phyloP scores from a whole-genome alignment of 352 stramenopile genomes.

The Pythium phragmitis region DNA sequence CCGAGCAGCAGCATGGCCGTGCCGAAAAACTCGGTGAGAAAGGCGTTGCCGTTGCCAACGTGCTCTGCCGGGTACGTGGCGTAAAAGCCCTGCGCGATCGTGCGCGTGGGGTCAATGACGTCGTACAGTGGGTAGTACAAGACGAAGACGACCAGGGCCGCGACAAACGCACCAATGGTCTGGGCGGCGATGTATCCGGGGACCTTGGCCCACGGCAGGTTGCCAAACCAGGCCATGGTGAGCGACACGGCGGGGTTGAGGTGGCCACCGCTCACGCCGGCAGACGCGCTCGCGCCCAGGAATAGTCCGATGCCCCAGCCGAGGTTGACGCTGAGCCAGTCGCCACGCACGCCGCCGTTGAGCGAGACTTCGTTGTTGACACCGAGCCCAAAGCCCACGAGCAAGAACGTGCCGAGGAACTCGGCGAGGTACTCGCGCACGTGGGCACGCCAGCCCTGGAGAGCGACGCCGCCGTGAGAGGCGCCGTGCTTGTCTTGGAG shows the following conservation, averaged over 20 bases:
- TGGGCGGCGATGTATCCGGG: slow-evolving; percentile 55
- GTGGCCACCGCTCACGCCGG: slow-evolving; percentile 53
- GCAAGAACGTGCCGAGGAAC: slow-evolving; percentile 56
- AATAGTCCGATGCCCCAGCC: slow-evolving; percentile 71
- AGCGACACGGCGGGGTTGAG: slow-evolving; percentile 66
- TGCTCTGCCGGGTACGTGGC: slow-evolving; percentile 41
- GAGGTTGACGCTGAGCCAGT: slow-evolving; percentile 66
- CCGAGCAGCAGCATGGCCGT: slow-evolving; percentile 52
- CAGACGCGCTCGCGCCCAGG: slow-evolving; percentile 60
- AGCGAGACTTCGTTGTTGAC: slow-evolving; percentile 59
- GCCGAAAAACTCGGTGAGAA: slow-evolving; percentile 61
- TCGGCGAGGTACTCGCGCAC: slow-evolving; percentile 59
- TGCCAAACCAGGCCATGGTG: slow-evolving; percentile 45
- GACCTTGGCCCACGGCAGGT: slow-evolving; percentile 57
- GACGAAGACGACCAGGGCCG: slow-evolving; percentile 44
- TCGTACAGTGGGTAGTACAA: slow-evolving; percentile 59
- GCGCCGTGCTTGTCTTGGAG: background rate
- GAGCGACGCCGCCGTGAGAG: too few species aligned
- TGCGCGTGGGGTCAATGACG: slow-evolving; percentile 43
- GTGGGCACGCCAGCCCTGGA: background rate
- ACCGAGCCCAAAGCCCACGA: slow-evolving; percentile 68
- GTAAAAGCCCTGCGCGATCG: slow-evolving; percentile 46
- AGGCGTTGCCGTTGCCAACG: slow-evolving; percentile 46
- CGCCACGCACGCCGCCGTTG: slow-evolving; percentile 40
- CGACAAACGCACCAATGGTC: slow-evolving; percentile 49